Percentiles rank a stretch among this genome's conserved stretches.
Evolutionary conservation across 208 protist species (phyloP).

Genomic region (Crithidia bombi): DNA sequence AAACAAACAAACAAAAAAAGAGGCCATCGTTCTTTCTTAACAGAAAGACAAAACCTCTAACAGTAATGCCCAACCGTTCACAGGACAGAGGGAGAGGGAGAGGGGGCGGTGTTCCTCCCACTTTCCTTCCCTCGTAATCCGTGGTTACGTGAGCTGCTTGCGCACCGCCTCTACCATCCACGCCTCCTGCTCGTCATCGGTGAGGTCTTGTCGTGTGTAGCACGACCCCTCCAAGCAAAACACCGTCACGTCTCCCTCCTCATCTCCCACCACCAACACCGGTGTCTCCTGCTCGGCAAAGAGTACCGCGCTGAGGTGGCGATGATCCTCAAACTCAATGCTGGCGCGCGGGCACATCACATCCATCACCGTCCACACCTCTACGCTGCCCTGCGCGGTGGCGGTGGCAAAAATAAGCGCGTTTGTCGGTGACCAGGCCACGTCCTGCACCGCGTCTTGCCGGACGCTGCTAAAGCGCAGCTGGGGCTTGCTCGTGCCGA

Average conservation of each 20-base stretch:
- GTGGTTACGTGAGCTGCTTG: constrained; percentile 51
- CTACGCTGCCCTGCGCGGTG: constrained; percentile 84
- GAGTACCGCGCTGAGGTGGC: constrained; percentile 74
- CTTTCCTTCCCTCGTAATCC: no score
- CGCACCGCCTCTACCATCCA: constrained; percentile 75
- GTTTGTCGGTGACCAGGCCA: constrained; percentile 93
- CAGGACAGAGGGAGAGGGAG: no score
- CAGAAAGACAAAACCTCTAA: no score
- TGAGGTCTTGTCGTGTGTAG: constrained; percentile 58
- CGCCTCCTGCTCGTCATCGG: constrained; percentile 83
- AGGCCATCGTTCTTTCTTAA: neutral
- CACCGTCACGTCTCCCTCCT: constrained; percentile 89
- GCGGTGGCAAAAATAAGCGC: constrained; percentile 93
- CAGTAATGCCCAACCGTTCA: no score
- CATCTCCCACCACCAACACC: constrained; percentile 90
- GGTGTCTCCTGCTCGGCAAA: constrained; percentile 89
- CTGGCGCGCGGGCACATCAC: constrained; percentile 72
- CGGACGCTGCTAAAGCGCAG: constrained; percentile 87
- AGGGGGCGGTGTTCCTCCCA: no score
- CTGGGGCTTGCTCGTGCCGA: constrained; percentile 62
- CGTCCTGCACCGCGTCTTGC: constrained; percentile 92
- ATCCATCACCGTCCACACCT: constrained; percentile 83
- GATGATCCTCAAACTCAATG: constrained; percentile 72
- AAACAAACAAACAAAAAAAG: neutral
- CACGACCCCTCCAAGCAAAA: constrained; percentile 48